A percentile compares a stretch with the other conserved stretches of the same genome.
Conservation (phyloP, 2,329 filamentous ascomycete genomes). For the Gnomoniopsis sp. region DNA sequence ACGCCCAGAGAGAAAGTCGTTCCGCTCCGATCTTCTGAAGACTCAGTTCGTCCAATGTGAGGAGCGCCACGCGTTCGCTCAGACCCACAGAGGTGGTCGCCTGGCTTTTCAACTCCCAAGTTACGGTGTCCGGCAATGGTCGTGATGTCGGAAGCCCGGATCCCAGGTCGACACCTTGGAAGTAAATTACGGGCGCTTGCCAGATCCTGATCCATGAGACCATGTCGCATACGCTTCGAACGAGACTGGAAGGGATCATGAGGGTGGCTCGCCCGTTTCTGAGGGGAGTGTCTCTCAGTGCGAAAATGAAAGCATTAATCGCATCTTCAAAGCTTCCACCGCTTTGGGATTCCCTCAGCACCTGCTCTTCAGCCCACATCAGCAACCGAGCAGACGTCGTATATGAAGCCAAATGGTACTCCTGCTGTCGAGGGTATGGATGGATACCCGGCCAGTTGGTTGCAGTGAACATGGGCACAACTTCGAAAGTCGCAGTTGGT, state of each 20-base stretch:
- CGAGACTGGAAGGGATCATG: neutral
- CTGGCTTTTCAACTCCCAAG: conserved; percentile 3
- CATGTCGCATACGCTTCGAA: conserved; percentile 6
- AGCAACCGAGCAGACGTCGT: neutral
- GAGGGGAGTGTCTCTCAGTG: neutral
- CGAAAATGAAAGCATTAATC: conserved; percentile 3
- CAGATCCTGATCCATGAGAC: conserved; percentile 12
- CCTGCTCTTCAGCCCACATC: conserved; percentile 6
- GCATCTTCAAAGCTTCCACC: conserved; percentile 4
- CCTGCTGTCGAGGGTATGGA: neutral
- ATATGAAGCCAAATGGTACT: neutral
- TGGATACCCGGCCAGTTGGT: neutral
- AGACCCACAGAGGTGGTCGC: neutral
- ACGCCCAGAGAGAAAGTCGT: conserved; percentile 7
- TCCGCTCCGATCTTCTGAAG: neutral
- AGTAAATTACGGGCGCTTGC: conserved; percentile 1
- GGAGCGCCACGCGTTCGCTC: conserved; percentile 5
- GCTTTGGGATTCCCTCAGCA: neutral
- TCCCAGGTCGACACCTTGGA: neutral
- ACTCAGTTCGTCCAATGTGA: conserved; percentile 1
- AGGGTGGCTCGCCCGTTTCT: neutral
- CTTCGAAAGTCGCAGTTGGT: neutral
- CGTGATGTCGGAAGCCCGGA: neutral
- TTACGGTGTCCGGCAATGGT: neutral
- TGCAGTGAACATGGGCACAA: neutral